A percentile compares a stretch with the other conserved stretches of the same genome.
Evolutionary conservation across 176 grass and related monocot genomes (phyloP).

Genomic region (Oryza australiensis): DNA sequence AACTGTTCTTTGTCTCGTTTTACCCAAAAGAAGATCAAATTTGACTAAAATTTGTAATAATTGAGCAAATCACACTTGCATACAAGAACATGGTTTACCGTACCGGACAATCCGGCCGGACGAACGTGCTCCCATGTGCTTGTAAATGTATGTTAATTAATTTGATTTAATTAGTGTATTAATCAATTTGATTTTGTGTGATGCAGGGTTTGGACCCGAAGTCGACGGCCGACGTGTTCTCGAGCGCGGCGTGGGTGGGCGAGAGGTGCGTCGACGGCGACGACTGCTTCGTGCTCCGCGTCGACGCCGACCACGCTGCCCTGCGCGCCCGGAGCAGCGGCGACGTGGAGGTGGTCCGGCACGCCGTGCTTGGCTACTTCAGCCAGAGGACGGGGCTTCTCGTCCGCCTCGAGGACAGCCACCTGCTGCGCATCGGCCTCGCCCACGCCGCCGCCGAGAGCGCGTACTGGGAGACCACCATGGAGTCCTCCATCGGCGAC

Average conservation of each 20-base stretch:
- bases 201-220: constrained; percentile 70
- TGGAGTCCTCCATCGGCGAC: constrained; percentile 69
- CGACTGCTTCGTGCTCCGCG: constrained; percentile 78
- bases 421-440: constrained; percentile 49
- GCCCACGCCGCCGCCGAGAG: constrained; percentile 1
- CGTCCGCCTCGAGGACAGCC: constrained; percentile 67
- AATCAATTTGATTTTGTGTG: background rate
- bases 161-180: background rate
- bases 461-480: constrained; percentile 77
- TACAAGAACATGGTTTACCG: background rate
- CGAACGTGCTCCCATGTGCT: constrained; percentile 32
- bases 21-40: background rate
- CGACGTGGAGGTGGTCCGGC: constrained; percentile 68
- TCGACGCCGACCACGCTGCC: constrained; percentile 38
- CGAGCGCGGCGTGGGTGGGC: constrained; percentile 56
- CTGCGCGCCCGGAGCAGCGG: constrained; percentile 50
- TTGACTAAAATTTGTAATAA: background rate
- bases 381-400: constrained; percentile 83
- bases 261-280: constrained; percentile 56
- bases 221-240: constrained; percentile 72
- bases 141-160: background rate
- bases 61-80: background rate
- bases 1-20: background rate
- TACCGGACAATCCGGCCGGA: background rate
- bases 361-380: constrained; percentile 75